These are phyloP conservation scores for Magnusiomyces tetraspermus DNA, from an alignment of 1,139 yeast genomes.

Conservation along the genomic window DNA sequence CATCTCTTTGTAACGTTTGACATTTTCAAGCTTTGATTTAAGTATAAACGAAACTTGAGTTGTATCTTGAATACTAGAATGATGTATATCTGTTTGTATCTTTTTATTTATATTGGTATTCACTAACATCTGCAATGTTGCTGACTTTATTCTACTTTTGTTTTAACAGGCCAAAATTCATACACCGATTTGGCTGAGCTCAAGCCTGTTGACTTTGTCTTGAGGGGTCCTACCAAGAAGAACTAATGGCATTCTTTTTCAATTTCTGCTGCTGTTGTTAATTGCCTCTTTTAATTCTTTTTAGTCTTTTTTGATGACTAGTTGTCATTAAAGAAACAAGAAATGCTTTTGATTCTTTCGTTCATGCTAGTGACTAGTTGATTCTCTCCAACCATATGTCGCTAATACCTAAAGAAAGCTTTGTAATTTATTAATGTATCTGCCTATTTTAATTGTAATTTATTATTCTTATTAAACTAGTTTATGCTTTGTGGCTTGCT, in stretches of 20 bases:
- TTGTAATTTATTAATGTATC: no score
- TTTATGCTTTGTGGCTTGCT: no score
- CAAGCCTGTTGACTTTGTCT: neutral
- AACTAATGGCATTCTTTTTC: neutral
- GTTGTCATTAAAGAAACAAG: no score
- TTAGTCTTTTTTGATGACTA: no score
- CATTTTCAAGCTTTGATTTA: neutral
- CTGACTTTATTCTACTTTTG: neutral
- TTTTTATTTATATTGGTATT: no score
- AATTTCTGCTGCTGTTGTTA: neutral
- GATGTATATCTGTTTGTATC: neutral
- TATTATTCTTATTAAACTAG: no score
- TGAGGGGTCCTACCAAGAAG: constrained; percentile 4
- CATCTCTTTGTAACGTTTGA: neutral
- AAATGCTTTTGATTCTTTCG: no score
- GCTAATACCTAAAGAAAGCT: no score
- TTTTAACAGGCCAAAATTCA: neutral
- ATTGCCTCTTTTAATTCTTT: no score
- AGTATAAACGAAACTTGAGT: neutral
- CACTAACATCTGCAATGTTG: neutral
- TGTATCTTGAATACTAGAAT: neutral
- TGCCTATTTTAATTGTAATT: no score
- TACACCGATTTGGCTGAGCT: neutral
- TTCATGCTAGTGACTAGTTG: no score
- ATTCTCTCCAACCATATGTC: no score